Evolutionary conservation across 805 yeast genomes (phyloP).

Genomic region (Starmerella potacharoeniae): DNA sequence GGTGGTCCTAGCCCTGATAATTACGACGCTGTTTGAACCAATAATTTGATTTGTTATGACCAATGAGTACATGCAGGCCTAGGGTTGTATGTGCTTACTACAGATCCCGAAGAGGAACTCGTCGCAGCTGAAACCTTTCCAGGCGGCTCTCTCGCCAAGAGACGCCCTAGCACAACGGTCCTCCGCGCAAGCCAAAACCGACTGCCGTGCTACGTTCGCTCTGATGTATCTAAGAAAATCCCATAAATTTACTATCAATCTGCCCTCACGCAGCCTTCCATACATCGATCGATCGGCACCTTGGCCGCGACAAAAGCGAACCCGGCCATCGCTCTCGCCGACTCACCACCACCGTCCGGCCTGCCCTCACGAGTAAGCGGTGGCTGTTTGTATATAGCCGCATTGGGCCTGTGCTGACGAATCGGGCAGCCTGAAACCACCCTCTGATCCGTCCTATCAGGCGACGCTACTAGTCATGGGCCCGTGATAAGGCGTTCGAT

Average conservation of each 20-base stretch:
- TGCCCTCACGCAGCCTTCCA: too few relatives aligned
- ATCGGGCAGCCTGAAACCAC: background rate
- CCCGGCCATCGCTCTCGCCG: background rate
- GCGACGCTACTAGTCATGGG: background rate
- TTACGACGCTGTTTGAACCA: background rate
- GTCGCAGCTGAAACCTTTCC: background rate
- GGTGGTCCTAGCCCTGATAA: background rate
- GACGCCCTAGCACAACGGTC: too few relatives aligned
- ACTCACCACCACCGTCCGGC: background rate
- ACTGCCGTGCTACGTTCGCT: too few relatives aligned
- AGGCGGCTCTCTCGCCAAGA: background rate
- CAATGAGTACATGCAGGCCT: background rate
- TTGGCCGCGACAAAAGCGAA: background rate
- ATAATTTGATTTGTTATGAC: background rate
- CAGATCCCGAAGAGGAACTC: background rate
- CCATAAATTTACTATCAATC: too few relatives aligned
- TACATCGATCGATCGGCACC: background rate
- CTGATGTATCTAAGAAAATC: too few relatives aligned
- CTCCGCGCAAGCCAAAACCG: too few relatives aligned
- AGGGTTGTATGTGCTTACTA: background rate
- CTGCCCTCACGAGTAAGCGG: background rate
- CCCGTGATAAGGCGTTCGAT: background rate
- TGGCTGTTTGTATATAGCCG: slow-evolving; percentile 16
- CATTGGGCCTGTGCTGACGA: slow-evolving; percentile 4
- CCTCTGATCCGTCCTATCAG: background rate